phyloP scores from a whole-genome alignment of 1,284 basidiomycete genomes.

The Lentinus polychrous region DNA sequence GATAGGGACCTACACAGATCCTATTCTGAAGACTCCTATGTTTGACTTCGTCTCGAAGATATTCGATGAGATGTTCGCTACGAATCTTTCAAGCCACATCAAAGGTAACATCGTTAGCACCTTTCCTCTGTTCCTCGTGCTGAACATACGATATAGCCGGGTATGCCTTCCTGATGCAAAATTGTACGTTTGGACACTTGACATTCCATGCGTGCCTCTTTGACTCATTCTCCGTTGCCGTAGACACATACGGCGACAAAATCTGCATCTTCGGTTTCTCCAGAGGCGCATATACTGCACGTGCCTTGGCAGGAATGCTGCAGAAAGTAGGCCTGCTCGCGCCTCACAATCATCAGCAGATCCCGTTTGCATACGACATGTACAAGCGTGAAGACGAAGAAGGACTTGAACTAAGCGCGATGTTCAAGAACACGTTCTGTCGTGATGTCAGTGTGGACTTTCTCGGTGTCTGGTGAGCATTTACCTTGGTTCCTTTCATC shows the following conservation, averaged over 20 bases:
- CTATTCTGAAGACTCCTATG: slow-evolving; percentile 3
- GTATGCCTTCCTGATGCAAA: slow-evolving; percentile 44
- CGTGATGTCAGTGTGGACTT: slow-evolving; percentile 27
- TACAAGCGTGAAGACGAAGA: slow-evolving; percentile 24
- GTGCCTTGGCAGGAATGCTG: slow-evolving; percentile 39
- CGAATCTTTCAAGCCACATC: slow-evolving; percentile 6
- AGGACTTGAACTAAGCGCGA: slow-evolving; percentile 18
- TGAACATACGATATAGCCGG: slow-evolving; percentile 8
- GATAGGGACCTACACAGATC: slow-evolving; percentile 13
- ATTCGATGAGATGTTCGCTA: slow-evolving; percentile 8
- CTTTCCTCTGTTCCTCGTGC: slow-evolving; percentile 5
- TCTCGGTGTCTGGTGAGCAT: slow-evolving; percentile 24
- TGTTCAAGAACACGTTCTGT: slow-evolving; percentile 30
- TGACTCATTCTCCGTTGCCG: neutral
- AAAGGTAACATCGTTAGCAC: neutral
- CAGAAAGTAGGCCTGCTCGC: slow-evolving; percentile 28
- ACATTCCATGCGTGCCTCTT: neutral
- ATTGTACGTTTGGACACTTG: slow-evolving; percentile 30
- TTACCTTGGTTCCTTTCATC: slow-evolving; percentile 9
- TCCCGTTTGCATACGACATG: slow-evolving; percentile 31
- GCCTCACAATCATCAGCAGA: slow-evolving; percentile 23
- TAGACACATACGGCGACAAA: slow-evolving; percentile 32
- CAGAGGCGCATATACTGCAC: slow-evolving; percentile 47
- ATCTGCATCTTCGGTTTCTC: slow-evolving; percentile 51
- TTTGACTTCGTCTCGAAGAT: slow-evolving; percentile 1